Evolutionary conservation across 2,329 filamentous ascomycete species (phyloP), one percentile per base, ranked within the genome.

Genomic region (Stylonectria norvegica): DNA sequence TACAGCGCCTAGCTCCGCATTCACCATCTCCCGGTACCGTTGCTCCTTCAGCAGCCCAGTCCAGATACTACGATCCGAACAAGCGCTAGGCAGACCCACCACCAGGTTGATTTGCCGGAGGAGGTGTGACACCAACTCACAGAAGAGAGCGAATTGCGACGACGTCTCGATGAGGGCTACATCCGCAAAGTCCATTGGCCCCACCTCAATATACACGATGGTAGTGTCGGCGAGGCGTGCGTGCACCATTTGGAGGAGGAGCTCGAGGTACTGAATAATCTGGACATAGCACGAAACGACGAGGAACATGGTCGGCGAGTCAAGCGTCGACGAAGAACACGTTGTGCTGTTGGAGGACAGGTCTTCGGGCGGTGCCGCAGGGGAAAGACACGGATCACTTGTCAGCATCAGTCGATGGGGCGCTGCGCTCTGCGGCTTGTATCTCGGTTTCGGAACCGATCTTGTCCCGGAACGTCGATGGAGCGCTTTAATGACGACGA

Each of bases 271-370:
- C 7, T 46, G 47, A 35, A 55, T 43, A 18, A 59, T 41, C 18
- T 62, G 58, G 4, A 50, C 44, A 31, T 55, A 61, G 33, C 58
- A 62, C 5, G 59, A 63, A 33, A 59, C 55, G 27, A 60, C 45
- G 16, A 58, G 47, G 19, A 60, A 48, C 31, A 58, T 53, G 2
- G 57, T 58, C 0, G 59, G 43, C 2, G 52, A 49, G 38, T 59
- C 58, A 14, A 53, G 48, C 5, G 36, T 47, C 10, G 40, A 38
- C 36, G 44, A 32, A 34, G 19, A 28, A 9, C 14, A n/a, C 27
- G 8, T 9, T 8, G 6, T 30, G 8, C 8, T 30, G 9, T 15
- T 30, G 9, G 14, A n/a, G n/a, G n/a, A n/a, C n/a, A n/a, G n/a
- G n/a, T n/a, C n/a, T n/a, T n/a, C n/a, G n/a, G 34, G 17, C 3